Base-by-base conservation (phyloP, 2,329 filamentous ascomycete genomes). In the Dactylellina leptospora region DNA sequence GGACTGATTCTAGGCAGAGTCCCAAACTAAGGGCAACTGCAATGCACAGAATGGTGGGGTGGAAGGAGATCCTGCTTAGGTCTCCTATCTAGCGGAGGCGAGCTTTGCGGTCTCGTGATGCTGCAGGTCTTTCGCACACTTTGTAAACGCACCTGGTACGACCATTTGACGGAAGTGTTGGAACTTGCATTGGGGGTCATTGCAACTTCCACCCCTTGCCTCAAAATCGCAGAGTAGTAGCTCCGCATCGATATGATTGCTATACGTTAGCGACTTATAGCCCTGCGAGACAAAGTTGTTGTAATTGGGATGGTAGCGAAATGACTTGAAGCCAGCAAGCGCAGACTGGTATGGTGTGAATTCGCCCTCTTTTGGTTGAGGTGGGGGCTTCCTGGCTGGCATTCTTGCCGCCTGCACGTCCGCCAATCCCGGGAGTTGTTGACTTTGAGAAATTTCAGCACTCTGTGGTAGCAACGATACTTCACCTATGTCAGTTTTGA, bases 211-310 rank as follows among this genome's bases (percentile, higher is more conserved):
- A 56, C 87, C 88, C 50, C 84, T 83, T 74, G 90, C 82, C 80
- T 96, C 91, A 77, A 86, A 89, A 36, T 87, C 88, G 80, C 95
- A 99, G 51, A 97, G 78, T 73, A 86, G 85, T 76, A 85, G 88
- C 72, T 86, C 84, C 22, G 88, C 84, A 78, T 97, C 88, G 80
- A 99, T 96, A 76, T 88, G 89, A 80, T 96, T 91, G 81, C 91
- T 97, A 82, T 93, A 97, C 44, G 93, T 97, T 82, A 96, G 84
- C 74, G 95, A 97, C 78, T 90, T 88, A 78, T 92, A 89, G 44
- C 93, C 93, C 74, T 88, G 89, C 62, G 86, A 79, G 64, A 96
- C 87, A 63, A 86, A 82, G 53, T 89, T 80, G 75, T 84, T 82
- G 81, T 88, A 97, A 55, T 86, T 83, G 28, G 91, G 91, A 78